Base-by-base conservation (phyloP, 2,329 filamentous ascomycete genomes). In the Cladosporium sp. region DNA sequence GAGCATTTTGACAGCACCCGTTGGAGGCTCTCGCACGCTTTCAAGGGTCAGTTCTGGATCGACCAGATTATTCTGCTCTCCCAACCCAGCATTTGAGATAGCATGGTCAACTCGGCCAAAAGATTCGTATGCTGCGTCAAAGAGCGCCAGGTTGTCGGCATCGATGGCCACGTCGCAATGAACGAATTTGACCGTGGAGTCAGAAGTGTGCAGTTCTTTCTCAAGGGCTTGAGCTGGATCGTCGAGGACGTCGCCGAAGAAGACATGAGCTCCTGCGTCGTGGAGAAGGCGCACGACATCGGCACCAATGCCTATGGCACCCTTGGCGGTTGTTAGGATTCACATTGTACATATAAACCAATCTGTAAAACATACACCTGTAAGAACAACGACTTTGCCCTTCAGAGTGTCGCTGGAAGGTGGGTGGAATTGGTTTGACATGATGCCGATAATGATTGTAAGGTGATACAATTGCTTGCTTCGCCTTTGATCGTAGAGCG, bases 81-180 rank as follows among this genome's bases (percentile, higher is more conserved):
- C 70, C 4, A 79, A 74, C 0, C 77, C 80, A 1, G 80, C 80
- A 34, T 74, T 78, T 3, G 76, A 75, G 19, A 81, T 73, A 5
- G 79, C 80, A 60, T 79, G 75, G 59, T 83, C 80, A 20, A 82
- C 73, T 5, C 70, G 70, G 3, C 77, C 76, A 59, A 78, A 77
- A n/a, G 70, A 72, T 6, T 74, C 67, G 42, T 75, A 74, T 0
- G 80, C 78, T 2, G 72, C 61, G 22, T 79, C 74, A 65, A 82
- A 82, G 4, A 83, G 69, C 3, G 69, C 69, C 30, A 81, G 66
- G 28, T 79, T 74, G 14, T 76, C 74, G n/a, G 72, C 63, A 63
- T 82, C 81, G 43, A 73, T 67, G 9, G 74, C 73, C 8, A 81
- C 78, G 65, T 83, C 78, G 34, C 74, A 73, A 17, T 70, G 65